phyloP scores from a whole-genome alignment of 306 rosid genomes.

The Prinsepia uniflora region DNA sequence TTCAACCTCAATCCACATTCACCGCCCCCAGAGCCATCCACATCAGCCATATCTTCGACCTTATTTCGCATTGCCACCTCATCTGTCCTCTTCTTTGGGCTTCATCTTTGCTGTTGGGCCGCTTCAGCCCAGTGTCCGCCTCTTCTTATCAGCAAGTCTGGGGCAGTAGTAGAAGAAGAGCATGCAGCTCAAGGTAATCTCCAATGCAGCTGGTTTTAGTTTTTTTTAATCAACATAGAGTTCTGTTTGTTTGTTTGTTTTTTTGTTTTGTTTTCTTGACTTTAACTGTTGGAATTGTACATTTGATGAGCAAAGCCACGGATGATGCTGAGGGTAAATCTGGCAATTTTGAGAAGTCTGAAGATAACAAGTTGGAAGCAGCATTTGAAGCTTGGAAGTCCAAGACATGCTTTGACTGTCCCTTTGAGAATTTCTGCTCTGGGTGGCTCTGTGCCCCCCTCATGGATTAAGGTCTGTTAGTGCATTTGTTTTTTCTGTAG shows the following conservation, averaged over 20 bases:
- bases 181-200: slow-evolving; percentile 45
- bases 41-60: neutral
- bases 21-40: slow-evolving; percentile 16
- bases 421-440: slow-evolving; percentile 75
- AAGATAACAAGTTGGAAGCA: slow-evolving; percentile 49
- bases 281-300: neutral
- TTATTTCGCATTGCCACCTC: slow-evolving; percentile 45
- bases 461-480: slow-evolving; percentile 76
- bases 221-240: neutral
- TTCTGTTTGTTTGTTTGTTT: neutral
- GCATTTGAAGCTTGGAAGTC: slow-evolving; percentile 76
- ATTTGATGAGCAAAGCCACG: slow-evolving; percentile 18
- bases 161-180: slow-evolving; percentile 39
- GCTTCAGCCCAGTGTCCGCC: slow-evolving; percentile 25
- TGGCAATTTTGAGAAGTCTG: slow-evolving; percentile 22
- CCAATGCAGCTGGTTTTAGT: neutral
- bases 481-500: slow-evolving; percentile 7
- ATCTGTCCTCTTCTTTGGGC: slow-evolving; percentile 45
- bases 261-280: neutral
- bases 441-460: slow-evolving; percentile 87
- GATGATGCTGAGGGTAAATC: slow-evolving; percentile 37
- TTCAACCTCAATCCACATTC: neutral
- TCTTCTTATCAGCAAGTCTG: slow-evolving; percentile 23
- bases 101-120: slow-evolving; percentile 48
- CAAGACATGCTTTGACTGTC: slow-evolving; percentile 78